Evolutionary conservation across 1,284 basidiomycete genomes (phyloP).

Genomic region (Boletus nobilissimus): DNA sequence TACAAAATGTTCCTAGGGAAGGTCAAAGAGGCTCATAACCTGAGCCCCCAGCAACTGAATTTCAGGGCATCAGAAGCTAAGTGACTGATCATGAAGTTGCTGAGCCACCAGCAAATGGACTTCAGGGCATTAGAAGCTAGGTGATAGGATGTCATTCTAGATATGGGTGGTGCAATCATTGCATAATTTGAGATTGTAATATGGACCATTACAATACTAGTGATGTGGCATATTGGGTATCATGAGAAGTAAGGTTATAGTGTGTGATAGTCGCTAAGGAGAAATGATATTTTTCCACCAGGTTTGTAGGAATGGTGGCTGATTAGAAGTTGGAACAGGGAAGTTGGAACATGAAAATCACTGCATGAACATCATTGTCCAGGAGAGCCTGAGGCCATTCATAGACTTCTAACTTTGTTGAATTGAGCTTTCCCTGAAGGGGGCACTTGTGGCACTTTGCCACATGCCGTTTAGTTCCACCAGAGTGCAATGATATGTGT

Average conservation of each 20-base stretch:
- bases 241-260: background rate
- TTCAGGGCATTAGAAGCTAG: no score
- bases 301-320: background rate
- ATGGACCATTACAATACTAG: no score
- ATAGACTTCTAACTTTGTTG: constrained; percentile 48
- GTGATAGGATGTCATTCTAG: no score
- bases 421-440: constrained; percentile 8
- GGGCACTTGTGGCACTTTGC: background rate
- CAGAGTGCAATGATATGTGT: background rate
- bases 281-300: background rate
- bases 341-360: constrained; percentile 56
- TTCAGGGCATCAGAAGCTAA: no score
- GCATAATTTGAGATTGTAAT: no score
- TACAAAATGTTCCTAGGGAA: no score
- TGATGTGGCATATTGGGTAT: constrained; percentile 40
- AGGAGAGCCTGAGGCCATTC: constrained; percentile 64
- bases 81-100: no score
- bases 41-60: no score
- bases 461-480: background rate
- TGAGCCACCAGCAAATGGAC: no score
- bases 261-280: constrained; percentile 30
- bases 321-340: constrained; percentile 46
- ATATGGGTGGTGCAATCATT: no score
- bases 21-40: no score
- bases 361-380: background rate